A percentile compares a stretch with the other conserved stretches of the same genome.
These are phyloP conservation scores for Nannochloropsis salina DNA, from an alignment of 108 stramenopile species.

Conservation along the genomic window DNA sequence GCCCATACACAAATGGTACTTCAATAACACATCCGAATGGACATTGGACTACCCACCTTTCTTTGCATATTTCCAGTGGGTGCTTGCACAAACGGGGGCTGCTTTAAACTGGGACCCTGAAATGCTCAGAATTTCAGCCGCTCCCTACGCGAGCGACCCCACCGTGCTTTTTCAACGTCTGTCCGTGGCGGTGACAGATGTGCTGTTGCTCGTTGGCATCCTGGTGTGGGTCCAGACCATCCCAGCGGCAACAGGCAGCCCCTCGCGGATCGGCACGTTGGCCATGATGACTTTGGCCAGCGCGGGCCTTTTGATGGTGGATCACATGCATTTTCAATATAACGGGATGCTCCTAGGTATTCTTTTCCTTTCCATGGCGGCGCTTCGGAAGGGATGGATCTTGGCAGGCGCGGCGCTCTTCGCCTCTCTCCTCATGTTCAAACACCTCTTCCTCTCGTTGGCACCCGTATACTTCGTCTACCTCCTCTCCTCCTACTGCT, in stretches of 20 bases:
- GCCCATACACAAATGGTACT: constrained; percentile 78
- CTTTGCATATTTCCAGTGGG: constrained; percentile 81
- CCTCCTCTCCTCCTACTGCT: constrained; percentile 67
- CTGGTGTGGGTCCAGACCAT: background rate
- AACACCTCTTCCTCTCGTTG: constrained; percentile 82
- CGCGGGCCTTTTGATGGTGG: constrained; percentile 71
- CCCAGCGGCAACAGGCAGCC: background rate
- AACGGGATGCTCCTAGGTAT: constrained; percentile 85
- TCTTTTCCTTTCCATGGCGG: constrained; percentile 64
- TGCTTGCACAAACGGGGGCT: constrained; percentile 56
- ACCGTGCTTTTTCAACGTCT: constrained; percentile 64
- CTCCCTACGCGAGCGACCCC: background rate
- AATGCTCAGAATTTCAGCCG: constrained; percentile 4
- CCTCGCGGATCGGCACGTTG: background rate
- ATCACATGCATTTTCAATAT: constrained; percentile 93
- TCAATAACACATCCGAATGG: constrained; percentile 74
- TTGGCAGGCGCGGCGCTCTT: constrained; percentile 53
- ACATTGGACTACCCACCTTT: constrained; percentile 93
- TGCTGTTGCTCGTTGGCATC: constrained; percentile 37
- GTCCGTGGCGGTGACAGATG: constrained; percentile 72
- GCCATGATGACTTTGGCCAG: constrained; percentile 34
- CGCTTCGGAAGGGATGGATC: background rate
- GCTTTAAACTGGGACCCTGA: constrained; percentile 28
- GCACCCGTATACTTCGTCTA: constrained; percentile 79
- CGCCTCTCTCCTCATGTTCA: constrained; percentile 70